Percentiles rank a stretch among this genome's conserved stretches.
Conservation (phyloP, 2,329 filamentous ascomycete genomes). For the Plenodomus biglobosus region DNA sequence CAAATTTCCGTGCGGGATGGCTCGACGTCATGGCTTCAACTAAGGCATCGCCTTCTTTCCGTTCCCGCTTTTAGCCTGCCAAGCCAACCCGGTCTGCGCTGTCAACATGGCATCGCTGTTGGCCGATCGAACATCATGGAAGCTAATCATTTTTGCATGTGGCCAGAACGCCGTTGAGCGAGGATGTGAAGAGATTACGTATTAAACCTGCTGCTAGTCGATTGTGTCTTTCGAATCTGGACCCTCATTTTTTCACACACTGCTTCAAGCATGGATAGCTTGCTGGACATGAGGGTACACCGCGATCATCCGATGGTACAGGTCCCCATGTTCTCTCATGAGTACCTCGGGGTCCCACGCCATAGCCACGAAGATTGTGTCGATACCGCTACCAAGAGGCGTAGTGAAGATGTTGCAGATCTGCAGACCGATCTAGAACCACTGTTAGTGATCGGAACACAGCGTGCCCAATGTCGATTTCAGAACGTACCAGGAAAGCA, state of each 20-base stretch:
- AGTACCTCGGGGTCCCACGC: slow-evolving; percentile 71
- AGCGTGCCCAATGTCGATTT: slow-evolving; percentile 60
- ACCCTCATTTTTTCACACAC: not conserved
- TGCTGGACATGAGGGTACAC: slow-evolving; percentile 84
- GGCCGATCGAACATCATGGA: slow-evolving; percentile 5
- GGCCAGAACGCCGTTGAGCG: not conserved
- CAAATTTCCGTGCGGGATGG: slow-evolving; percentile 8
- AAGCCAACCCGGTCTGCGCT: slow-evolving; percentile 21
- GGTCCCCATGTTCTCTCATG: slow-evolving; percentile 75
- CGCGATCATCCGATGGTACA: slow-evolving; percentile 75
- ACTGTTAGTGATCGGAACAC: not conserved
- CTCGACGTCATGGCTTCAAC: slow-evolving; percentile 27
- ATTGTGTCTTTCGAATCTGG: not conserved
- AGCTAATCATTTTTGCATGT: not conserved
- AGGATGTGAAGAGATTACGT: slow-evolving; percentile 7
- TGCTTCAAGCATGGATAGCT: slow-evolving; percentile 62
- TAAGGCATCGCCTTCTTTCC: slow-evolving; percentile 10
- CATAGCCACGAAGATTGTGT: slow-evolving; percentile 85
- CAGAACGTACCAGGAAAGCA: slow-evolving; percentile 84
- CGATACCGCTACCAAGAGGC: slow-evolving; percentile 82
- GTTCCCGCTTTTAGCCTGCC: slow-evolving; percentile 28
- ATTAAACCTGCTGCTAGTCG: slow-evolving; percentile 2
- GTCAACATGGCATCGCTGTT: slow-evolving; percentile 16
- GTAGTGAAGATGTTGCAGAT: slow-evolving; percentile 86
- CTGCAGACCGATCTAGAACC: not conserved